Conservation (phyloP, 495 filamentous ascomycete species). For the Aspergillus haitiensis region DNA sequence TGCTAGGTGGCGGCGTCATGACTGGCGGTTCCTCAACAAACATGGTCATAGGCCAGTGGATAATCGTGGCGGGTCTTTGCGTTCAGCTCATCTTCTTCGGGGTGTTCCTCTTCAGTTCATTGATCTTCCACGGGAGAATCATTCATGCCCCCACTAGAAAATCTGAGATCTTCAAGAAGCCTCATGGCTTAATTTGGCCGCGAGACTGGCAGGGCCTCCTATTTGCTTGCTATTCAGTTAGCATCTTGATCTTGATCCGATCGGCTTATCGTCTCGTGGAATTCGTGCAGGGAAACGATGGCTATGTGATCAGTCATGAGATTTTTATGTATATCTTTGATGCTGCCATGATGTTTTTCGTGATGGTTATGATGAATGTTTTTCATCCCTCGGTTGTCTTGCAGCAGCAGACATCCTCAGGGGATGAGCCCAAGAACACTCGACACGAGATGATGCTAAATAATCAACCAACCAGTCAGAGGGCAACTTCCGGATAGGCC, state of each 20-base stretch:
- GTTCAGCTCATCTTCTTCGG: slow-evolving; percentile 47
- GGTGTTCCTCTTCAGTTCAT: slow-evolving; percentile 37
- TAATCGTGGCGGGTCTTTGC: slow-evolving; percentile 44
- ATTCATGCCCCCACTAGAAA: slow-evolving; percentile 25
- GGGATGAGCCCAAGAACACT: too few species aligned
- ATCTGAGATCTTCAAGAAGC: not conserved
- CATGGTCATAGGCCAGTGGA: slow-evolving; percentile 35
- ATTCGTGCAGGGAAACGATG: slow-evolving; percentile 16
- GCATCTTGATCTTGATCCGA: slow-evolving; percentile 16
- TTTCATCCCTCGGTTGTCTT: slow-evolving; percentile 13
- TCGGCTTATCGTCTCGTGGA: slow-evolving; percentile 17
- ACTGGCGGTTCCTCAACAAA: slow-evolving; percentile 12
- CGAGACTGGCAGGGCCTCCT: too few species aligned
- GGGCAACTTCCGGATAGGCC: too few species aligned
- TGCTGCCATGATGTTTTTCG: slow-evolving; percentile 9
- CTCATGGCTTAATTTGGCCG: too few species aligned
- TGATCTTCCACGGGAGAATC: slow-evolving; percentile 40
- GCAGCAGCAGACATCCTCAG: too few species aligned
- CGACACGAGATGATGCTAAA: too few species aligned
- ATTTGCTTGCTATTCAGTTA: not conserved
- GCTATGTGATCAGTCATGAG: slow-evolving; percentile 15
- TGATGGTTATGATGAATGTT: slow-evolving; percentile 23
- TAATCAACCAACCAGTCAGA: too few species aligned
- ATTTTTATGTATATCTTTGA: slow-evolving; percentile 19
- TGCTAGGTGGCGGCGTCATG: slow-evolving; percentile 28